Evolutionary conservation across 2,329 filamentous ascomycete species (phyloP).

Genomic region (Leptodontidium sp.): DNA sequence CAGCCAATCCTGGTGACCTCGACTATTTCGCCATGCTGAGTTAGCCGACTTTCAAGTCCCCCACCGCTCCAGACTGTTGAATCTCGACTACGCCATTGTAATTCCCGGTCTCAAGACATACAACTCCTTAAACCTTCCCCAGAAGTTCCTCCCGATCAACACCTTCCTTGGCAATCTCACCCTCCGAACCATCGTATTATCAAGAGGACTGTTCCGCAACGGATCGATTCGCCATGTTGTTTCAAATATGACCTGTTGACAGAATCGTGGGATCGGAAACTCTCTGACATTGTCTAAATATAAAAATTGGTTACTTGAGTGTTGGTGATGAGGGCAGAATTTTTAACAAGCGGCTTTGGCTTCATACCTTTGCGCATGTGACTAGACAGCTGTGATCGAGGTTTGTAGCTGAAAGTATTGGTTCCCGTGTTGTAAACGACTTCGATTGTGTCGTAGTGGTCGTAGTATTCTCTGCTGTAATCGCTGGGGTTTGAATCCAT

Average conservation of each 20-base stretch:
- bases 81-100: too few species aligned
- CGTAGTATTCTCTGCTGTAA: conserved; percentile 5
- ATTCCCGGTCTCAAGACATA: background rate
- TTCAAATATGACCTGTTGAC: background rate
- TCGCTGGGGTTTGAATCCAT: background rate
- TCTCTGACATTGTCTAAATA: background rate
- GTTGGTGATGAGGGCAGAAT: too few species aligned
- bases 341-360: too few species aligned
- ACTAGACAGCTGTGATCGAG: background rate
- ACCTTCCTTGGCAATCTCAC: conserved; percentile 11
- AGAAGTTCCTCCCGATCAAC: background rate
- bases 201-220: background rate
- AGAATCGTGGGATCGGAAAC: background rate
- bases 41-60: background rate
- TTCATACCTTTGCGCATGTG: background rate
- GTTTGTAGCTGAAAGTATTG: conserved; percentile 13
- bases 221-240: background rate
- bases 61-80: background rate
- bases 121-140: conserved; percentile 8
- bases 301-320: background rate
- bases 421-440: background rate
- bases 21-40: background rate
- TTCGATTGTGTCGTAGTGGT: conserved; percentile 6
- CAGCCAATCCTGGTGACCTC: too few species aligned
- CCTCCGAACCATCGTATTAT: background rate